phyloP scores from a whole-genome alignment of 345 rosid genomes.

The Theobroma cacao region DNA sequence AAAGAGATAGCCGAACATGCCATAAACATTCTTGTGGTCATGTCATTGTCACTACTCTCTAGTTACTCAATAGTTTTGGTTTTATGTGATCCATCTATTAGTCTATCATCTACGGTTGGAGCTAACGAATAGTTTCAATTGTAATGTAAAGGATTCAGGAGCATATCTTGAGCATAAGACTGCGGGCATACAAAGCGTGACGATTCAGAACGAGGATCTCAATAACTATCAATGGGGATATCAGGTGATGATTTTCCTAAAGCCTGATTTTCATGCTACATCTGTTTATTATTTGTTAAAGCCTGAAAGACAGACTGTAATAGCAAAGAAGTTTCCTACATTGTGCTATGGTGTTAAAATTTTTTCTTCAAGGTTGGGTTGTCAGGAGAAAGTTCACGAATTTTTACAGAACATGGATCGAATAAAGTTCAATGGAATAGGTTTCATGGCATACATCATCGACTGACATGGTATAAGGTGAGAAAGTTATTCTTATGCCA shows the following conservation, averaged over 20 bases:
- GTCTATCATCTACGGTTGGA: background rate
- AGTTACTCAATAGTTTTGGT: background rate
- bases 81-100: too few species aligned
- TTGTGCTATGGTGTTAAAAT: background rate
- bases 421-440: conserved; percentile 35
- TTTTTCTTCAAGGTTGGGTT: conserved; percentile 42
- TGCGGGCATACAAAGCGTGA: conserved; percentile 35
- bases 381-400: conserved; percentile 40
- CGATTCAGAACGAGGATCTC: conserved; percentile 27
- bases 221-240: conserved; percentile 50
- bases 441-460: conserved; percentile 18
- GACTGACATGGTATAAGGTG: conserved; percentile 66
- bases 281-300: background rate
- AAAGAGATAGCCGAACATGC: too few species aligned
- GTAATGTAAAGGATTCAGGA: conserved; percentile 49
- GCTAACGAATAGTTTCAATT: background rate
- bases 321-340: background rate
- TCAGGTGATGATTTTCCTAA: conserved; percentile 35
- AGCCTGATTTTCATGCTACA: background rate
- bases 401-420: conserved; percentile 31
- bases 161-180: conserved; percentile 43
- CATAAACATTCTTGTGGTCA: too few species aligned
- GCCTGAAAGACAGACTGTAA: background rate
- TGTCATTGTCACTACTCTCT: background rate
- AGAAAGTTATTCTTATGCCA: background rate